Percentiles rank a stretch among this genome's conserved stretches.
Evolutionary conservation across 2,329 filamentous ascomycete species (phyloP).

Genomic region (Paecilomyces niveus): DNA sequence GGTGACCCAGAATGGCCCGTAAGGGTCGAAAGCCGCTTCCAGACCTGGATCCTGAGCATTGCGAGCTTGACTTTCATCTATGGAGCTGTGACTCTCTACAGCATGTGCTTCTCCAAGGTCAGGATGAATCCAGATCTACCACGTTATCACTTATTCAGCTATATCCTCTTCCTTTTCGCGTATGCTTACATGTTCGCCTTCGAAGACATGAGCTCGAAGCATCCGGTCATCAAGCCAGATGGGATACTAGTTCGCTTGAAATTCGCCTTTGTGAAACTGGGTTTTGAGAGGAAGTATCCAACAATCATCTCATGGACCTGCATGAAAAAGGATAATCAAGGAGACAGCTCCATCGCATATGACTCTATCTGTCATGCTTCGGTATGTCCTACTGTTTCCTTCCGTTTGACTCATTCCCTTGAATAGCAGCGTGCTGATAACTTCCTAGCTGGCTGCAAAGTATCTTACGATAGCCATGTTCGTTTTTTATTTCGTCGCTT

Average conservation of each 20-base stretch:
- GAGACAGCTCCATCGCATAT: neutral
- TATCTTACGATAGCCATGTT: neutral
- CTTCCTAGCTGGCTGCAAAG: neutral
- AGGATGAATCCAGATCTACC: neutral
- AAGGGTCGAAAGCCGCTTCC: neutral
- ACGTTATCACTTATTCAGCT: neutral
- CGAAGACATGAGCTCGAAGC: neutral
- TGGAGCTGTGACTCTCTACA: neutral
- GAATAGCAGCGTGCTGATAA: neutral
- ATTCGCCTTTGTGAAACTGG: neutral
- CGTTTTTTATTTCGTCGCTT: neutral
- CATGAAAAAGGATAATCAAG: neutral
- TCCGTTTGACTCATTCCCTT: neutral
- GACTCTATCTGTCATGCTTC: neutral
- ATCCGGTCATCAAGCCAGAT: neutral
- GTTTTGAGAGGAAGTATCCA: neutral
- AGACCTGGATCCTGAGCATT: neutral
- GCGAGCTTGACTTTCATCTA: neutral
- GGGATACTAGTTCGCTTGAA: neutral
- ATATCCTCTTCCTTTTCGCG: neutral
- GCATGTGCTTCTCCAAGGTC: neutral
- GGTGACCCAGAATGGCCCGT: neutral
- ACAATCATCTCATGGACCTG: neutral
- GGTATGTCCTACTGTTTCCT: neutral
- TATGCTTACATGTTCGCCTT: neutral